Base-by-base conservation (phyloP, 345 rosid genomes). In the Turnera subulata region DNA sequence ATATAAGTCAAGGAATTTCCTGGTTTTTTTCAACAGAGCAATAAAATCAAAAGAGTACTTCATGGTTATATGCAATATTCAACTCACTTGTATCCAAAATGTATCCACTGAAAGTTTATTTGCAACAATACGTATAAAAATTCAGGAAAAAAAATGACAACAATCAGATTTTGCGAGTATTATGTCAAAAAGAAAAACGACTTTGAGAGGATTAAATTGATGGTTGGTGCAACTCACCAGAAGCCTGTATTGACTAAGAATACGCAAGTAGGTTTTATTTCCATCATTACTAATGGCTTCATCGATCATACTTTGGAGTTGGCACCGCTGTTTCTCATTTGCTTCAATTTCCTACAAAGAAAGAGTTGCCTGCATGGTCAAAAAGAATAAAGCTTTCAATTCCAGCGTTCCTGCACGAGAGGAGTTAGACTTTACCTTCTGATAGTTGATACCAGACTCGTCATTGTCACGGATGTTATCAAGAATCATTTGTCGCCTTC, bases 381-480 rank as follows among this genome's bases (percentile, higher is more conserved):
- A 57, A 56, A 25, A 54, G 19, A 12, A 45, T 20, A 55, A 61
- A 46, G 38, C 43, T 8, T 24, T 11, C 53, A 19, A 65, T 33
- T 39, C 43, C 11, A 13, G 33, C 49, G 20, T 50, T n/a, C n/a
- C n/a, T n/a, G n/a, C 43, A 47, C 25, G 20, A 56, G 6, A 29
- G 55, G 51, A 37, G 60, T 29, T 42, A 60, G 33, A 62, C 59
- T 51, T 71, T 70, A 91, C 98, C 88, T 82, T 80, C 47, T 74
- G 83, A 72, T 92, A 89, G 71, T 74, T 83, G 64, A 79, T 69
- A 56, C 93, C 93, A 42, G 93, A 83, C 73, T 92, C 98, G 70
- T 92, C 98, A 62, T 92, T 92, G 67, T 92, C 98, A 17, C 95
- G 86, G 65, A 92, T 86, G 70, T 92, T 89, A 79, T 92, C 98